A percentile compares a stretch with the other conserved stretches of the same genome.
Conservation (phyloP, 495 filamentous ascomycete species). For the Usnea hakonensis region DNA sequence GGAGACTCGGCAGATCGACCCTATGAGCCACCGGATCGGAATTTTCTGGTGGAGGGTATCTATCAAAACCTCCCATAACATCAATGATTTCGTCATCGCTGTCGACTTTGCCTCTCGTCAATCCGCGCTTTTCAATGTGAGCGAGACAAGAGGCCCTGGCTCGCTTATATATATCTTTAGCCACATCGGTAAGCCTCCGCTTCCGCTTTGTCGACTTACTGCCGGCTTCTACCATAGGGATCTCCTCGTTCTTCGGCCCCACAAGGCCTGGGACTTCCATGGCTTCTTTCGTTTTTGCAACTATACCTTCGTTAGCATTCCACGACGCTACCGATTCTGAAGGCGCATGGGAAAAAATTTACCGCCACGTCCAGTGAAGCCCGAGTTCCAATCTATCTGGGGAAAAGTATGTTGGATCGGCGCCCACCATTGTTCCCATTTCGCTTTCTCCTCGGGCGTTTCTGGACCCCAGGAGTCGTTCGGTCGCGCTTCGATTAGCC, state of each 20-base stretch:
- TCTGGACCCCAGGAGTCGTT: not conserved
- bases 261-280: not conserved
- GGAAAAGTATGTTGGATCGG: not conserved
- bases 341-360: not conserved
- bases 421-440: not conserved
- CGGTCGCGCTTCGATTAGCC: not conserved
- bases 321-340: too few species aligned
- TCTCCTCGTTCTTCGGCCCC: not conserved
- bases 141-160: not conserved
- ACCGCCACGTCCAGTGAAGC: not conserved
- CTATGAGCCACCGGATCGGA: too few species aligned
- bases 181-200: not conserved
- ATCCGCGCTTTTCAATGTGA: not conserved
- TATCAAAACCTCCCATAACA: not conserved
- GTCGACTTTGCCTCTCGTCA: not conserved
- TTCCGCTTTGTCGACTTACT: not conserved
- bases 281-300: not conserved
- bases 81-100: not conserved
- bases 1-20: not conserved
- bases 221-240: not conserved
- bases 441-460: not conserved
- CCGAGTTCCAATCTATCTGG: not conserved
- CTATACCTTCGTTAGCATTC: not conserved
- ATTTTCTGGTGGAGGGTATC: not conserved
- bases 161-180: not conserved